Conservation (phyloP, 192 early-diverging fungal genomes). For the Coemansia sp. region DNA sequence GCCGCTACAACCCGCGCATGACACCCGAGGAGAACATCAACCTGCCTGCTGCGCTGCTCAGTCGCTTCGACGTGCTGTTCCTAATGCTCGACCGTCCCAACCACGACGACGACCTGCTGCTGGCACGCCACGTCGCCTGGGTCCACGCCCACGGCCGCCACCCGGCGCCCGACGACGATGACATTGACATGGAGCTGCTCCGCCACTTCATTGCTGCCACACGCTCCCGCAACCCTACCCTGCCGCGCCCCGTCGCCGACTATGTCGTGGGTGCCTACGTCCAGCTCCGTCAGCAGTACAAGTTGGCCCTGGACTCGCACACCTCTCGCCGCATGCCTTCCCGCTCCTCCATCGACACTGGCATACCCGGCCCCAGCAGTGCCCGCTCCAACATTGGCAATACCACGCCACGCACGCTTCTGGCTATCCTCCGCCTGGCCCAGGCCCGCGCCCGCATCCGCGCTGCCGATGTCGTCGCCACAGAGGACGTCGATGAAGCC, state of each 20-base stretch:
- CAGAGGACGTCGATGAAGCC: constrained; percentile 83
- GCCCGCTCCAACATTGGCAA: constrained; percentile 30
- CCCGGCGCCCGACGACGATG: constrained; percentile 55
- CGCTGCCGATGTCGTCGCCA: constrained; percentile 61
- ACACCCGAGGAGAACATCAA: constrained; percentile 96
- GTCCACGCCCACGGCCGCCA: constrained; percentile 86
- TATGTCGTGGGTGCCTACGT: constrained; percentile 88
- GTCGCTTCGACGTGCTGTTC: constrained; percentile 91
- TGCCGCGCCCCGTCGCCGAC: constrained; percentile 74
- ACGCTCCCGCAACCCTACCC: constrained; percentile 64
- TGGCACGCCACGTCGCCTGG: constrained; percentile 89
- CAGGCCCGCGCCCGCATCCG: constrained; percentile 81
- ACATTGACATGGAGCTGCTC: constrained; percentile 73
- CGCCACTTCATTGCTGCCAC: constrained; percentile 88
- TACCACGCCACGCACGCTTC: constrained; percentile 68
- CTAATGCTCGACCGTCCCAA: constrained; percentile 85
- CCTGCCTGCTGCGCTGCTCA: constrained; percentile 89
- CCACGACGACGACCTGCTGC: constrained; percentile 68
- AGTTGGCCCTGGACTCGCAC: constrained; percentile 18
- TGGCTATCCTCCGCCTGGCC: constrained; percentile 81
- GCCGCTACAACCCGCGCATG: constrained; percentile 87
- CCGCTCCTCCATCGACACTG: constrained; percentile 24
- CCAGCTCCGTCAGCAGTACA: constrained; percentile 66
- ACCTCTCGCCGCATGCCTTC: constrained; percentile 14
- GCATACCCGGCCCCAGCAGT: constrained; percentile 5